These are phyloP conservation scores for Cryptococcus hybrid DNA, from an alignment of 1,284 basidiomycete species.

Conservation along the genomic window DNA sequence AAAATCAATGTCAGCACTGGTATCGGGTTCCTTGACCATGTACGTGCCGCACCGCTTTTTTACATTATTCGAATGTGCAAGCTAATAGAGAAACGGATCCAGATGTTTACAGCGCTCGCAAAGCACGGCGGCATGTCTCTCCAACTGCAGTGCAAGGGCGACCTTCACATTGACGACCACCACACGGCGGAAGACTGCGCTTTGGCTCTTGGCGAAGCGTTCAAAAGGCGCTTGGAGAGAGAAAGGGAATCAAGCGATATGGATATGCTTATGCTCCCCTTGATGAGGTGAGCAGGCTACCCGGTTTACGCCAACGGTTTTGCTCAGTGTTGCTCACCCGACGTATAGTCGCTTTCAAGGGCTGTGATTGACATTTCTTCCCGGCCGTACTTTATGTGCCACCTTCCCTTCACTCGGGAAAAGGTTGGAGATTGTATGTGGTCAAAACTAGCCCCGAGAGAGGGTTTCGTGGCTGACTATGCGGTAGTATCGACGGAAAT, in stretches of 20 bases:
- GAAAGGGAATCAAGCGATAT: slow-evolving; percentile 91
- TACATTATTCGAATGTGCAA: too few relatives aligned
- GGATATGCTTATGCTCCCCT: slow-evolving; percentile 96
- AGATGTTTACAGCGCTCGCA: slow-evolving; percentile 92
- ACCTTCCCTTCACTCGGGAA: slow-evolving; percentile 86
- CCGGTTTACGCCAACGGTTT: not conserved
- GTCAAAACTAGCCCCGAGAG: slow-evolving; percentile 21
- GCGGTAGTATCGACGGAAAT: slow-evolving; percentile 80
- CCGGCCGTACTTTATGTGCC: slow-evolving; percentile 89
- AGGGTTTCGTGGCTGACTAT: not conserved
- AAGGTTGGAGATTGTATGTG: slow-evolving; percentile 80
- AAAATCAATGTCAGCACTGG: slow-evolving; percentile 86
- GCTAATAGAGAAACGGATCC: not conserved
- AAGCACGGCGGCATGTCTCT: slow-evolving; percentile 93
- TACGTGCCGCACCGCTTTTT: slow-evolving; percentile 50
- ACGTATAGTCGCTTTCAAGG: slow-evolving; percentile 75
- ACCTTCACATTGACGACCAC: slow-evolving; percentile 98
- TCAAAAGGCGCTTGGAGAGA: slow-evolving; percentile 95
- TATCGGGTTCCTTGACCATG: slow-evolving; percentile 98
- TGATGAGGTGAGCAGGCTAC: slow-evolving; percentile 70
- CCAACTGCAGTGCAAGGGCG: slow-evolving; percentile 85
- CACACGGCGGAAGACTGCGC: slow-evolving; percentile 98
- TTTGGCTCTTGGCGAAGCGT: slow-evolving; percentile 87
- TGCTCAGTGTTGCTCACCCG: not conserved
- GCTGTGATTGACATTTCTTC: slow-evolving; percentile 99